Conservation (phyloP, 164 flowering plant species). For the Berberis thunbergii region DNA sequence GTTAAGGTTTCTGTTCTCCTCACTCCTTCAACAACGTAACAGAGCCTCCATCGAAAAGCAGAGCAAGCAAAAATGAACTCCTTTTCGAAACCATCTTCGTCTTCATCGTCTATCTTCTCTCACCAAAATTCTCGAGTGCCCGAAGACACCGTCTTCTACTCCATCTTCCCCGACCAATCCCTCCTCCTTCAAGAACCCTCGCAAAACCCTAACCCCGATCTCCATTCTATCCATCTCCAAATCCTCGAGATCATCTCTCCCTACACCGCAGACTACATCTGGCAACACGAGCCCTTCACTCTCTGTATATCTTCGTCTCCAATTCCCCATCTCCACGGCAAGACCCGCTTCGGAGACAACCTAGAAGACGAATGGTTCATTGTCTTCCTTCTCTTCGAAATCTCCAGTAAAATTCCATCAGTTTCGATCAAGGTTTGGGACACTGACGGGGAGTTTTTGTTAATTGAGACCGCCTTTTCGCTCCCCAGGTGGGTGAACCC, state of each 20-base stretch:
- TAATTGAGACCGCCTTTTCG: conserved; percentile 80
- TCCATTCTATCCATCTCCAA: conserved; percentile 62
- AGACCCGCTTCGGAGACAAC: conserved; percentile 69
- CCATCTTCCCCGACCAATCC: conserved; percentile 4
- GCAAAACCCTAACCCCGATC: conserved; percentile 6
- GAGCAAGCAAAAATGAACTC: too few relatives aligned
- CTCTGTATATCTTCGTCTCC: conserved; percentile 30
- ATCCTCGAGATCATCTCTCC: conserved; percentile 47
- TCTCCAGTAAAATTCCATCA: conserved; percentile 31
- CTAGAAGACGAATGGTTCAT: conserved; percentile 96
- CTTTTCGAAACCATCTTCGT: not conserved
- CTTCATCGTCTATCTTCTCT: conserved; percentile 1
- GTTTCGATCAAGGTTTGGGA: conserved; percentile 61
- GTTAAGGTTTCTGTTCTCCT: too few relatives aligned
- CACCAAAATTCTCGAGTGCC: not conserved
- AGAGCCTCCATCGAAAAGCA: too few relatives aligned
- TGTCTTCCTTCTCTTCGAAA: conserved; percentile 60
- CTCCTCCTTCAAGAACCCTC: conserved; percentile 2
- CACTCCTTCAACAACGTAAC: too few relatives aligned
- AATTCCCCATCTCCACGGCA: conserved; percentile 58
- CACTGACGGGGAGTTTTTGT: conserved; percentile 83
- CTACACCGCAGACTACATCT: conserved; percentile 47
- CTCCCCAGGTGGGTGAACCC: conserved; percentile 85
- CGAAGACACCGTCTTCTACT: conserved; percentile 7
- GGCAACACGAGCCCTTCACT: conserved; percentile 85